These are phyloP conservation scores for Phytophthora pseudosyringae DNA, from an alignment of 352 stramenopile genomes.

Conservation along the genomic window DNA sequence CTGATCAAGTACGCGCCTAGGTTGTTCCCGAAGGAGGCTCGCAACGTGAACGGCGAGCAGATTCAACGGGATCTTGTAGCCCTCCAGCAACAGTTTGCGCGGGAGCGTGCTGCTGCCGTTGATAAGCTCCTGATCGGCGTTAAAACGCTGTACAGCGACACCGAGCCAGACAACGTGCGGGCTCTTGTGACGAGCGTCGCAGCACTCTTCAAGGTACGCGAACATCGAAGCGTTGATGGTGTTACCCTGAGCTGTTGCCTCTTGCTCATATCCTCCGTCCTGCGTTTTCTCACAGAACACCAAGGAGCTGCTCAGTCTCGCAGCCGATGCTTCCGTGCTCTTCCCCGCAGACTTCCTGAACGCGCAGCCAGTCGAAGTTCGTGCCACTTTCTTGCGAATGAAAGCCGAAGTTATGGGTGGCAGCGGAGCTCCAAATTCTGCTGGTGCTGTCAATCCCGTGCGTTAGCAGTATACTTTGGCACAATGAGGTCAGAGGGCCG, in stretches of 20 bases:
- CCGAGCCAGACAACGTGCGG: conserved; percentile 71
- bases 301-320: conserved; percentile 86
- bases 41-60: conserved; percentile 67
- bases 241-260: neutral
- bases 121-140: conserved; percentile 71
- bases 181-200: conserved; percentile 62
- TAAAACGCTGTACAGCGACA: conserved; percentile 79
- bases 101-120: conserved; percentile 64
- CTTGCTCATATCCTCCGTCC: conserved; percentile 13
- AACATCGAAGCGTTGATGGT: too few species aligned
- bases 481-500: neutral
- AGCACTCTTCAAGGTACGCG: conserved; percentile 72
- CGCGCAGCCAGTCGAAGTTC: conserved; percentile 62
- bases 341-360: conserved; percentile 88
- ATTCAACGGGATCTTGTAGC: conserved; percentile 60
- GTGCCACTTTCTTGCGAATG: conserved; percentile 57
- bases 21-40: conserved; percentile 73
- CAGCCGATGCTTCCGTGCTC: conserved; percentile 70
- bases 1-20: conserved; percentile 70
- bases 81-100: conserved; percentile 73
- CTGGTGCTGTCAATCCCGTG: neutral
- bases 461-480: conserved; percentile 15
- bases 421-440: conserved; percentile 1
- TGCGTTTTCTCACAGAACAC: conserved; percentile 51
- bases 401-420: conserved; percentile 59